Evolutionary conservation across 208 protist species (phyloP).

Genomic region (Trypanosoma platydactyli): DNA sequence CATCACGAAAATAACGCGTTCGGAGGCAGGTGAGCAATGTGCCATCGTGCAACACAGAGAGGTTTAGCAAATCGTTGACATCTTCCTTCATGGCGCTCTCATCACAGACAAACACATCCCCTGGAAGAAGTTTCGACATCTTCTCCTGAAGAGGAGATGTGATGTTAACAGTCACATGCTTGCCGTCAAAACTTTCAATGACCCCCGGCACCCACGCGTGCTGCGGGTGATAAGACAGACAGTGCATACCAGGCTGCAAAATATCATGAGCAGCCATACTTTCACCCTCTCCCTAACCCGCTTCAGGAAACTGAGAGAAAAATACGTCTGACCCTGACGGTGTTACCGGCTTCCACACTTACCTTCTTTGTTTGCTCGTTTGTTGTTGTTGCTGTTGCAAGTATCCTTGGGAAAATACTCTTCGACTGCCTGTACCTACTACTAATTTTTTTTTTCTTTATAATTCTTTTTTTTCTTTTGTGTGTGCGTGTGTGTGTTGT

Average conservation of each 20-base stretch:
- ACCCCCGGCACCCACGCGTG: constrained; percentile 32
- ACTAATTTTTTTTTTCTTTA: constrained; percentile 1
- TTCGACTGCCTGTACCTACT: too few relatives aligned
- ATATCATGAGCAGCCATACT: not conserved
- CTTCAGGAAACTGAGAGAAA: too few relatives aligned
- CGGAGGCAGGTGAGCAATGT: constrained; percentile 32
- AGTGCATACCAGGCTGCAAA: constrained; percentile 27
- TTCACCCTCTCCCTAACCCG: too few relatives aligned
- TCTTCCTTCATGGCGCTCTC: constrained; percentile 29
- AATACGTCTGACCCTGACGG: too few relatives aligned
- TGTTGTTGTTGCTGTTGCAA: not conserved
- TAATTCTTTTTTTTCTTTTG: not conserved
- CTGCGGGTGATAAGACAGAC: constrained; percentile 31
- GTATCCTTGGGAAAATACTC: too few relatives aligned
- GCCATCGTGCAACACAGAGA: constrained; percentile 43
- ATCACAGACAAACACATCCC: constrained; percentile 35
- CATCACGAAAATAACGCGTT: constrained; percentile 38
- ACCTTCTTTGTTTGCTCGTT: not conserved
- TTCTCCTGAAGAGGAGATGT: constrained; percentile 20
- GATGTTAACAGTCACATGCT: constrained; percentile 20
- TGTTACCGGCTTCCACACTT: too few relatives aligned
- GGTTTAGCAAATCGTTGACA: constrained; percentile 40
- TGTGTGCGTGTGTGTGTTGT: too few relatives aligned
- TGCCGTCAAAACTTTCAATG: constrained; percentile 36
- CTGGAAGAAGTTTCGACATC: constrained; percentile 25